These are phyloP conservation scores for Xerocomus potaroensis DNA, from an alignment of 768 basidiomycete genomes.

Conservation along the genomic window DNA sequence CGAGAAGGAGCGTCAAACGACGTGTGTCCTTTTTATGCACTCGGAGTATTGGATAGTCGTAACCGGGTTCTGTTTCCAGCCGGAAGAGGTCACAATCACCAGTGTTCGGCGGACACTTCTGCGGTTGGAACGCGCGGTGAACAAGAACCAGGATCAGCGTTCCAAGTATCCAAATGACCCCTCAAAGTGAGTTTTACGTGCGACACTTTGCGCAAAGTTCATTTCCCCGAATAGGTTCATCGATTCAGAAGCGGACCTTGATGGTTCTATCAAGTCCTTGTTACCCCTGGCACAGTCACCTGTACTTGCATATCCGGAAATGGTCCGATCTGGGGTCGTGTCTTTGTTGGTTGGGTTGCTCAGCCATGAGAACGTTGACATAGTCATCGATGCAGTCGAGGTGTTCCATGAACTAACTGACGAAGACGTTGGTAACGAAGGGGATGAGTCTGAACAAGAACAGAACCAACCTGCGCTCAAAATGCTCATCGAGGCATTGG, in stretches of 20 bases:
- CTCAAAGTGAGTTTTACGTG: slow-evolving; percentile 56
- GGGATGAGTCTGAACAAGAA: slow-evolving; percentile 59
- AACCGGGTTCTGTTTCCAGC: slow-evolving; percentile 34
- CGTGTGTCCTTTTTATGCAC: slow-evolving; percentile 41
- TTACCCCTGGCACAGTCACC: slow-evolving; percentile 88
- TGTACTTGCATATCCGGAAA: slow-evolving; percentile 80
- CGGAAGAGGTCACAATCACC: slow-evolving; percentile 63
- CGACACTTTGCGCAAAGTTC: neutral
- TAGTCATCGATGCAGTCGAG: slow-evolving; percentile 93
- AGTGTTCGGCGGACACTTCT: slow-evolving; percentile 70
- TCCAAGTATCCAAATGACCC: slow-evolving; percentile 95
- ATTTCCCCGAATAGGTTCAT: slow-evolving; percentile 70
- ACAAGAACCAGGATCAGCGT: slow-evolving; percentile 94
- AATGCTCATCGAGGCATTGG: slow-evolving; percentile 70
- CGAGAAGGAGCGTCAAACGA: slow-evolving; percentile 62
- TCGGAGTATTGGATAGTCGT: neutral
- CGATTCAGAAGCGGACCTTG: slow-evolving; percentile 95
- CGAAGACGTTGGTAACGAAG: slow-evolving; percentile 87
- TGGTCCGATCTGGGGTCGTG: slow-evolving; percentile 72
- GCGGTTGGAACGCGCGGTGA: slow-evolving; percentile 81
- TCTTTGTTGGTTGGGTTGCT: slow-evolving; percentile 76
- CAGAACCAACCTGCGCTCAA: slow-evolving; percentile 65
- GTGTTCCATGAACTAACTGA: slow-evolving; percentile 93
- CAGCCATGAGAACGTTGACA: slow-evolving; percentile 95
- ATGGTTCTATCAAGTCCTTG: slow-evolving; percentile 78